phyloP scores from a whole-genome alignment of 306 rosid species.

The Rosa rugosa region DNA sequence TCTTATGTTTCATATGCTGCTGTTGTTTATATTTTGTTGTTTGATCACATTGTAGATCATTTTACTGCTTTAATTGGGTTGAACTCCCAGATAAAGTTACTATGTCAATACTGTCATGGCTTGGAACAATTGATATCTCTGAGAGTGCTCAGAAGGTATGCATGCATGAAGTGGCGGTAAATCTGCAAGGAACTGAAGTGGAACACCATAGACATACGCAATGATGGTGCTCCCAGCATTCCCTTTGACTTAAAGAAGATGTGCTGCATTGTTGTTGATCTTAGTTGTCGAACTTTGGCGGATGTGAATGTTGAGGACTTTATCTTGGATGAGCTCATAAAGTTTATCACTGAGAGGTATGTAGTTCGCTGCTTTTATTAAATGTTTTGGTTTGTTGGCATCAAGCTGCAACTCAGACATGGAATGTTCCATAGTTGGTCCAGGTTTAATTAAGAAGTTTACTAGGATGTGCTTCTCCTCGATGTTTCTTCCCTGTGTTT shows the following conservation, averaged over 20 bases:
- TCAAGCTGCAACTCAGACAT: no score
- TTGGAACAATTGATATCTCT: slow-evolving; percentile 27
- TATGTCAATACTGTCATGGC: no score
- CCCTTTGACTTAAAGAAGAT: slow-evolving; percentile 18
- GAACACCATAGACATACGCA: slow-evolving; percentile 37
- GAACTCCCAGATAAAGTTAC: no score
- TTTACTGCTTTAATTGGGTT: no score
- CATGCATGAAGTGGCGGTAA: slow-evolving; percentile 39
- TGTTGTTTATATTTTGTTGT: no score
- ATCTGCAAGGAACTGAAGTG: slow-evolving; percentile 47
- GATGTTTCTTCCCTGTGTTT: no score
- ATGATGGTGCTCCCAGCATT: neutral
- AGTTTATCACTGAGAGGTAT: slow-evolving; percentile 12
- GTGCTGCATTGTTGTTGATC: slow-evolving; percentile 44
- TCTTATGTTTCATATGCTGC: no score
- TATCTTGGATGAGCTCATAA: slow-evolving; percentile 37
- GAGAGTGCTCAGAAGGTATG: slow-evolving; percentile 39
- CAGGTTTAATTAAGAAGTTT: no score
- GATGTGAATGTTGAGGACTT: slow-evolving; percentile 42
- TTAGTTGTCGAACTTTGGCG: slow-evolving; percentile 26
- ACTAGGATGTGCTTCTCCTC: no score
- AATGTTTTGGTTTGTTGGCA: no score
- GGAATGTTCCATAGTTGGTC: no score
- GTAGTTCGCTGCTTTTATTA: neutral
- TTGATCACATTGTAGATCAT: no score